phyloP scores from a whole-genome alignment of 306 rosid species.

The Fragaria vesca region DNA sequence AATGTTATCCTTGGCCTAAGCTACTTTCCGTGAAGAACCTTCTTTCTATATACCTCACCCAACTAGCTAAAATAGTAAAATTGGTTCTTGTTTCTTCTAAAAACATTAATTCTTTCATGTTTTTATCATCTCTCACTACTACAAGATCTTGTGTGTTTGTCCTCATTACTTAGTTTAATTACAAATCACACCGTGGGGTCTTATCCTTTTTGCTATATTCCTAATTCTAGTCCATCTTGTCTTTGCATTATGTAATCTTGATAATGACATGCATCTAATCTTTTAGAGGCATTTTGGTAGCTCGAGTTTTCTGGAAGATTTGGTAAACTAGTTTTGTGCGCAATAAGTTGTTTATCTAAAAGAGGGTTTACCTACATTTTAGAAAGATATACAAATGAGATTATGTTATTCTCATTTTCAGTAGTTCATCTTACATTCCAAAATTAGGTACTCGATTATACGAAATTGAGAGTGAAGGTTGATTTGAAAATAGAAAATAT shows the following conservation, averaged over 20 bases:
- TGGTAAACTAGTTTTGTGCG: neutral
- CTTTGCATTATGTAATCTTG: neutral
- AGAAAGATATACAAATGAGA: neutral
- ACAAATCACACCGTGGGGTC: constrained; percentile 5
- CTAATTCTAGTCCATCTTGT: constrained; percentile 9
- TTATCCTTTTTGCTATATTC: neutral
- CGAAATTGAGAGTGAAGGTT: neutral
- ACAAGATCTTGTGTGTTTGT: neutral
- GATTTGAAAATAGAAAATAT: too few relatives aligned
- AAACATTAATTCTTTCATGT: constrained; percentile 8
- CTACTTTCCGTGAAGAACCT: constrained; percentile 23
- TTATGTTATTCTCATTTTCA: neutral
- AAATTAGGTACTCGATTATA: neutral
- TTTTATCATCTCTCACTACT: neutral
- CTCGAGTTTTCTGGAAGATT: neutral
- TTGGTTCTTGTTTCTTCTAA: constrained; percentile 6
- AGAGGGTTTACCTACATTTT: neutral
- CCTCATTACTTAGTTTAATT: neutral
- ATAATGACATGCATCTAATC: constrained; percentile 4
- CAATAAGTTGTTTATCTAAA: neutral
- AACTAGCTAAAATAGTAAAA: neutral
- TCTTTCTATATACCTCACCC: neutral
- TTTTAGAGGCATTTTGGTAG: neutral
- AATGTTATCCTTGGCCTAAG: neutral
- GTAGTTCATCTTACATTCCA: neutral